Conservation (phyloP, 73 alveolate genomes). For the Paramecium pentaurelia region DNA sequence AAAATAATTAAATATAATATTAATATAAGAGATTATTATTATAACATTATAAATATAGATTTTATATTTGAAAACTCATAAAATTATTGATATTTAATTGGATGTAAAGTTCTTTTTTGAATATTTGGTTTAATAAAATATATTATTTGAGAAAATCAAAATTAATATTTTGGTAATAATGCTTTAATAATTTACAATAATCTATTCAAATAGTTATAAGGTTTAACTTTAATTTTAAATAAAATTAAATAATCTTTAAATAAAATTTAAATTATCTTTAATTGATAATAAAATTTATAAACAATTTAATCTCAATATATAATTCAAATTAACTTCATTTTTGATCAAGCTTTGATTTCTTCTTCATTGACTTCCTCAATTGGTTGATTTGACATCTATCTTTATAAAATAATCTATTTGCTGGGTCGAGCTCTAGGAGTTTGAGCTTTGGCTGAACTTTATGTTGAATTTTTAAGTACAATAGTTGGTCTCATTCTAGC, state of each 20-base stretch:
- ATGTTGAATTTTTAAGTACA: background rate
- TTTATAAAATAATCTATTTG: background rate
- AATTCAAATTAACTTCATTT: background rate
- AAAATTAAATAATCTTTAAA: too few relatives aligned
- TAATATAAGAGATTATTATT: too few relatives aligned
- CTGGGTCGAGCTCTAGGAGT: background rate
- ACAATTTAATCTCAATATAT: background rate
- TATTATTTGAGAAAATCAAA: too few relatives aligned
- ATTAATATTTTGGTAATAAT: too few relatives aligned
- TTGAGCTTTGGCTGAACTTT: background rate
- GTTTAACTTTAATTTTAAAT: background rate
- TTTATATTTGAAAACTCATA: too few relatives aligned
- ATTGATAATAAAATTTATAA: background rate
- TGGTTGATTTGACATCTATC: background rate
- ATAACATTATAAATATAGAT: too few relatives aligned
- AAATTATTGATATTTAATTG: too few relatives aligned
- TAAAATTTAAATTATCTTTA: too few relatives aligned
- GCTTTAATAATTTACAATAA: too few relatives aligned
- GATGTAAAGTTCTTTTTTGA: too few relatives aligned
- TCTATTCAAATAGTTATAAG: too few relatives aligned
- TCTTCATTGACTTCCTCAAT: constrained; percentile 4
- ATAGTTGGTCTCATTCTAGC: constrained; percentile 6
- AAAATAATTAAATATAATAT: background rate
- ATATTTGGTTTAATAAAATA: too few relatives aligned
- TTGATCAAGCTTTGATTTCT: background rate